Evolutionary conservation across 2,329 filamentous ascomycete genomes (phyloP).

Genomic region (Talaromyces sp.): DNA sequence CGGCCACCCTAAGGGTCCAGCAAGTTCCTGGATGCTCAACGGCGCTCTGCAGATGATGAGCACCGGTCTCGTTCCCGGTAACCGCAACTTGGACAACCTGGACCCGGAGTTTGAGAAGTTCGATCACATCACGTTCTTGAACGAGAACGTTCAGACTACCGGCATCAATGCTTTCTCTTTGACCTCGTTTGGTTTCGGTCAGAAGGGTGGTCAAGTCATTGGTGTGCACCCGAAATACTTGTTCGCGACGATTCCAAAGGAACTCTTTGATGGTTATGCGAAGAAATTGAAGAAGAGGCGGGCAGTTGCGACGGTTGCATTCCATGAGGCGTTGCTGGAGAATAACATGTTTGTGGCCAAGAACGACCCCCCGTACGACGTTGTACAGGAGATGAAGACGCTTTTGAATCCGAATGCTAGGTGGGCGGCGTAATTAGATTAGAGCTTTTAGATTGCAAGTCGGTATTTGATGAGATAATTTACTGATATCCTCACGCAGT

Average conservation of each 20-base stretch:
- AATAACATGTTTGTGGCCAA: neutral
- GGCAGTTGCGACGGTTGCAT: neutral
- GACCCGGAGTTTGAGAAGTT: conserved; percentile 96
- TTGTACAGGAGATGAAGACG: neutral
- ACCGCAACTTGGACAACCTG: conserved; percentile 96
- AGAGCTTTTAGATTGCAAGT: neutral
- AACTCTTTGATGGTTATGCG: neutral
- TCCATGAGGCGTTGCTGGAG: neutral
- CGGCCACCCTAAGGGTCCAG: conserved; percentile 97
- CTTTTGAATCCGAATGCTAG: neutral
- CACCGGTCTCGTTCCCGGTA: conserved; percentile 88
- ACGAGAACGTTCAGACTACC: conserved; percentile 91
- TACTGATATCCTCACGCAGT: no score
- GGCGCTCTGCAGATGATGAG: conserved; percentile 94
- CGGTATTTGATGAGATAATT: no score
- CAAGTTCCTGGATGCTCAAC: conserved; percentile 99
- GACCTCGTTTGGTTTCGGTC: conserved; percentile 97
- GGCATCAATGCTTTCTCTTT: conserved; percentile 98
- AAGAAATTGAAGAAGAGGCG: neutral
- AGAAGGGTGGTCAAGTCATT: conserved; percentile 97
- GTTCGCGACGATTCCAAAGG: conserved; percentile 60
- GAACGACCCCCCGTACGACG: neutral
- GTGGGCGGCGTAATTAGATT: neutral
- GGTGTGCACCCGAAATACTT: conserved; percentile 96
- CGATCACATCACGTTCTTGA: conserved; percentile 96